Conservation (phyloP, 1,139 yeast genomes). For the Kurtzmaniella quercitrusa region DNA sequence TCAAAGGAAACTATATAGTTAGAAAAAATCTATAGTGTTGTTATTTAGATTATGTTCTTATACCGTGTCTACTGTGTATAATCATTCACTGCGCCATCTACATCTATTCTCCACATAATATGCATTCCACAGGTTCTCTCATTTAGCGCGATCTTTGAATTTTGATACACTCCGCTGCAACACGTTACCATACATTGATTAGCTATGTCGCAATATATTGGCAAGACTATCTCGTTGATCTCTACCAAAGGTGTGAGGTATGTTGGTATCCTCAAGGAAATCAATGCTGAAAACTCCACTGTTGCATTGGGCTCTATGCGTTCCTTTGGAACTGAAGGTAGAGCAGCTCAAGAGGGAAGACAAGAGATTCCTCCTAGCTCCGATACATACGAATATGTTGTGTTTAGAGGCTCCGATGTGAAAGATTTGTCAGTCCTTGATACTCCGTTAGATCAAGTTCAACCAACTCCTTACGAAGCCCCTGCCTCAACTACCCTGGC, state of each 20-base stretch:
- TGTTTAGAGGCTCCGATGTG: constrained; percentile 89
- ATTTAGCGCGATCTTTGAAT: background rate
- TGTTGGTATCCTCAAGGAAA: constrained; percentile 81
- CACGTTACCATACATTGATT: background rate
- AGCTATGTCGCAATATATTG: constrained; percentile 88
- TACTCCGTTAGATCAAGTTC: constrained; percentile 50
- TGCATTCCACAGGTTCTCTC: background rate
- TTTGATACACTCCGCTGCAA: background rate
- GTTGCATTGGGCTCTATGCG: constrained; percentile 81
- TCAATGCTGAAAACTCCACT: constrained; percentile 89
- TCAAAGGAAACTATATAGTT: too few relatives aligned
- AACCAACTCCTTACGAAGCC: constrained; percentile 28
- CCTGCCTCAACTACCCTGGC: constrained; percentile 25
- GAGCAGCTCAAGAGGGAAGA: constrained; percentile 51
- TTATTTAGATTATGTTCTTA: too few relatives aligned
- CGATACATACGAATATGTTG: constrained; percentile 74
- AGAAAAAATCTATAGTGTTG: too few relatives aligned
- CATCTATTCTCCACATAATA: background rate
- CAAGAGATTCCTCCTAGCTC: constrained; percentile 73
- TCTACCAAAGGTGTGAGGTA: constrained; percentile 86
- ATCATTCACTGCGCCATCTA: background rate
- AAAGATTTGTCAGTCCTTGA: constrained; percentile 86
- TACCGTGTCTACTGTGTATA: too few relatives aligned
- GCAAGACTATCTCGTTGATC: constrained; percentile 85
- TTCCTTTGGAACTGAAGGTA: constrained; percentile 90